Evolutionary conservation across 805 yeast genomes (phyloP).

Genomic region (Starmerella potacharoeniae): DNA sequence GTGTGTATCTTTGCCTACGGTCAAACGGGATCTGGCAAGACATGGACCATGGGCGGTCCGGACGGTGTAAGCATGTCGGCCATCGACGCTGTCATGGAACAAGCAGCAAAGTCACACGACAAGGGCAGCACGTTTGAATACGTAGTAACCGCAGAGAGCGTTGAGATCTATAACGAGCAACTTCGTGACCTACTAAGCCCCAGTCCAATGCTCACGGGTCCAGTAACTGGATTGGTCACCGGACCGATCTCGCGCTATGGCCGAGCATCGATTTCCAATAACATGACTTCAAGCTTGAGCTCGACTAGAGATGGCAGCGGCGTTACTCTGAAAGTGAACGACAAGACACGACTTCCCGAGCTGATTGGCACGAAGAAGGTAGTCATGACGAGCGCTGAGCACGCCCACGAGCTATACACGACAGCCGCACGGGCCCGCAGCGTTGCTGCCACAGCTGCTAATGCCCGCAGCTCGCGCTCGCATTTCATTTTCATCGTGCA

Average conservation of each 20-base stretch:
- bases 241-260: not conserved
- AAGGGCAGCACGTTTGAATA: constrained; percentile 38
- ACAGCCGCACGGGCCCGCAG: constrained; percentile 53
- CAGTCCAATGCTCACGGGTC: constrained; percentile 8
- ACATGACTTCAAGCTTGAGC: not conserved
- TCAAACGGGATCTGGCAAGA: constrained; percentile 93
- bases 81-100: constrained; percentile 54
- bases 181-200: constrained; percentile 53
- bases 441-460: constrained; percentile 71
- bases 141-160: constrained; percentile 48
- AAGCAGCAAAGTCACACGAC: constrained; percentile 29
- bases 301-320: not conserved
- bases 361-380: constrained; percentile 50
- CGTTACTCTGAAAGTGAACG: constrained; percentile 11
- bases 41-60: constrained; percentile 69
- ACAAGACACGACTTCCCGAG: constrained; percentile 37
- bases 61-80: constrained; percentile 81
- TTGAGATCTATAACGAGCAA: constrained; percentile 82
- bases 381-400: constrained; percentile 36
- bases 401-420: constrained; percentile 41
- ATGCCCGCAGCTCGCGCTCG: constrained; percentile 81
- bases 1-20: constrained; percentile 96
- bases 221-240: not conserved
- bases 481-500: constrained; percentile 68
- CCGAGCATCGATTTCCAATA: not conserved